Conservation (phyloP, 1,284 basidiomycete species). For the Sporisorium graminicola region DNA sequence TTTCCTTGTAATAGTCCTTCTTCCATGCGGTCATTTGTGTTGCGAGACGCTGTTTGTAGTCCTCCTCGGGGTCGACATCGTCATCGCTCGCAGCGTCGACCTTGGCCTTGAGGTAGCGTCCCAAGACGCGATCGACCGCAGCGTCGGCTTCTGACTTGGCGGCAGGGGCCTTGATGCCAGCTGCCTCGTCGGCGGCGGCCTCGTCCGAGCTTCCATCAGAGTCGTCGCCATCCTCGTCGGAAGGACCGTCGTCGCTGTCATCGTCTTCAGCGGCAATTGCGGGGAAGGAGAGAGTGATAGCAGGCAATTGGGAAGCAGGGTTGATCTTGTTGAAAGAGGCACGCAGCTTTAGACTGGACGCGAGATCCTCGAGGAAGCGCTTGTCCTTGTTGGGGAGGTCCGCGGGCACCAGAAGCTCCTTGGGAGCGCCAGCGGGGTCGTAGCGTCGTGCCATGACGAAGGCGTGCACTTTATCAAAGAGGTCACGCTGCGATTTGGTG, state of each 20-base stretch:
- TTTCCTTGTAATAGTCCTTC: slow-evolving; percentile 81
- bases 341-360: slow-evolving; percentile 54
- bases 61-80: slow-evolving; percentile 46
- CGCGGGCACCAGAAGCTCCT: slow-evolving; percentile 53
- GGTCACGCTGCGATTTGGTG: slow-evolving; percentile 34
- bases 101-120: slow-evolving; percentile 87
- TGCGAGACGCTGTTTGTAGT: slow-evolving; percentile 79
- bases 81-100: slow-evolving; percentile 51
- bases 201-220: slow-evolving; percentile 67
- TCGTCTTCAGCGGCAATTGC: slow-evolving; percentile 37
- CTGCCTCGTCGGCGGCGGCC: slow-evolving; percentile 72
- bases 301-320: slow-evolving; percentile 53
- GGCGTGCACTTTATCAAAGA: slow-evolving; percentile 74
- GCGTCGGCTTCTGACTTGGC: slow-evolving; percentile 65
- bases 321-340: slow-evolving; percentile 66
- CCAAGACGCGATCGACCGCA: slow-evolving; percentile 85
- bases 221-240: slow-evolving; percentile 40
- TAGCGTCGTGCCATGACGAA: slow-evolving; percentile 86
- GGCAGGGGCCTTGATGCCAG: slow-evolving; percentile 9
- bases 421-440: slow-evolving; percentile 71
- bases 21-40: slow-evolving; percentile 95
- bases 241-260: slow-evolving; percentile 33
- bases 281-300: slow-evolving; percentile 57
- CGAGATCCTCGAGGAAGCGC: slow-evolving; percentile 59
- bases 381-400: slow-evolving; percentile 49